These are phyloP conservation scores for Inonotus obliquus DNA, from an alignment of 1,284 basidiomycete genomes.

Conservation along the genomic window DNA sequence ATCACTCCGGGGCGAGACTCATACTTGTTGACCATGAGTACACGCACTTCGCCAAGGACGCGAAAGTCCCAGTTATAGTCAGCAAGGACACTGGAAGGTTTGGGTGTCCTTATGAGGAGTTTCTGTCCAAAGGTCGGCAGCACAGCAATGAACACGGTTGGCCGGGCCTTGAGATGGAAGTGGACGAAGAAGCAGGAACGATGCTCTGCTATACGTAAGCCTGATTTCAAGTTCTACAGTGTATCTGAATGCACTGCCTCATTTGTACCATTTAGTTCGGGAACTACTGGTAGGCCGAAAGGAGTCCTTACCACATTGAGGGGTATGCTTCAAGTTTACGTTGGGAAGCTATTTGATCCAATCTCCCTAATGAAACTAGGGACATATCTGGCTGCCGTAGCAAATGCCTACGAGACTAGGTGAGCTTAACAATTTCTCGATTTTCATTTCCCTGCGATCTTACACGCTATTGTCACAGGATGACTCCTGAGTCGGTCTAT, in stretches of 20 bases:
- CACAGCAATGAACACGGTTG: constrained; percentile 72
- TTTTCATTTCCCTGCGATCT: not conserved
- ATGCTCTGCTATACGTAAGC: constrained; percentile 77
- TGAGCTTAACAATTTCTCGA: constrained; percentile 27
- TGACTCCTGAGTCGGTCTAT: constrained; percentile 64
- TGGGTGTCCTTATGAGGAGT: constrained; percentile 78
- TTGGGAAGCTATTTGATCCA: not conserved
- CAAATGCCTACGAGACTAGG: constrained; percentile 75
- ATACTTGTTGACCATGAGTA: constrained; percentile 78
- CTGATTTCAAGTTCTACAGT: not conserved
- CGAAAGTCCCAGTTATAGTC: constrained; percentile 54
- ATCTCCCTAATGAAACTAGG: constrained; percentile 35
- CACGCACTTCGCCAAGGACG: constrained; percentile 48
- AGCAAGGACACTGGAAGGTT: constrained; percentile 67
- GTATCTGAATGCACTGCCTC: constrained; percentile 1
- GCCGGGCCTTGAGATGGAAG: constrained; percentile 64
- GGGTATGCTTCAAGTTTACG: constrained; percentile 38
- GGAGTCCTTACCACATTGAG: constrained; percentile 78
- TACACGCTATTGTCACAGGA: constrained; percentile 34
- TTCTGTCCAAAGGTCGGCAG: constrained; percentile 58
- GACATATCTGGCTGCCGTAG: constrained; percentile 77
- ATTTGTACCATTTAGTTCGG: constrained; percentile 47
- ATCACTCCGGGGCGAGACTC: constrained; percentile 71
- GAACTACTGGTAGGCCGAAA: constrained; percentile 83
- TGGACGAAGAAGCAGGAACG: constrained; percentile 65